Base-by-base conservation (phyloP, 257 asterid genomes). In the Rhazya stricta region DNA sequence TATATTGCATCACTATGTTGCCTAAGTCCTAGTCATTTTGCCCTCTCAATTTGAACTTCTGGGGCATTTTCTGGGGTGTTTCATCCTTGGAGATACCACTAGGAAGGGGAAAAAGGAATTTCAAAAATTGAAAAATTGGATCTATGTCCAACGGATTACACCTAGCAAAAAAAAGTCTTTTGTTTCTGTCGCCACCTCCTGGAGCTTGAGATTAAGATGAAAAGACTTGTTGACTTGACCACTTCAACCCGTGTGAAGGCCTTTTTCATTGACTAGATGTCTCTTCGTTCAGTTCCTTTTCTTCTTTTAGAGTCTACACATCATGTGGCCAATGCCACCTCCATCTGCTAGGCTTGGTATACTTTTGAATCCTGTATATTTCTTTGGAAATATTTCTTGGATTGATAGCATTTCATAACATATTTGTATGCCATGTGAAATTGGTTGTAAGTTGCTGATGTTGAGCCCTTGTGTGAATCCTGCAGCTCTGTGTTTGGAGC, bases 401-500 rank as follows among this genome's bases (percentile, higher is more conserved):
- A 39, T 29, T 46, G 23, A 39, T 21, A 66, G 75, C 29, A 45
- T 9, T 36, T 41, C 66, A 9, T 51, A 19, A 21, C 21, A 51
- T 51, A 19, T 51, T 18, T 21, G n/a, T 27, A 30, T 62, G n/a
- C 29, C 30, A 21, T 67, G 16, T 32, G 51, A 57, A 54, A 60
- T 43, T 81, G 25, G 42, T 9, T 74, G 46, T 51, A 42, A 51
- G 25, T 45, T 50, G 23, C 30, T 63, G 43, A 72, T 67, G 16
- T 25, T 71, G 5, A 41, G 9, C 36, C 34, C 53, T 25, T 56
- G 23, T 76, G 65, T 18, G 46, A n/a, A n/a, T 54, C 45, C 54
- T 67, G 82, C 89, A 95, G 99, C 92, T 95, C 70, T 91, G 88
- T 82, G 76, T 89, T 50, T 95, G 99, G 99, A 95, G 97, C 87